Percentiles rank a stretch among this genome's conserved stretches.
phyloP scores from a whole-genome alignment of 768 basidiomycete genomes.

The Tulasnella sp. region DNA sequence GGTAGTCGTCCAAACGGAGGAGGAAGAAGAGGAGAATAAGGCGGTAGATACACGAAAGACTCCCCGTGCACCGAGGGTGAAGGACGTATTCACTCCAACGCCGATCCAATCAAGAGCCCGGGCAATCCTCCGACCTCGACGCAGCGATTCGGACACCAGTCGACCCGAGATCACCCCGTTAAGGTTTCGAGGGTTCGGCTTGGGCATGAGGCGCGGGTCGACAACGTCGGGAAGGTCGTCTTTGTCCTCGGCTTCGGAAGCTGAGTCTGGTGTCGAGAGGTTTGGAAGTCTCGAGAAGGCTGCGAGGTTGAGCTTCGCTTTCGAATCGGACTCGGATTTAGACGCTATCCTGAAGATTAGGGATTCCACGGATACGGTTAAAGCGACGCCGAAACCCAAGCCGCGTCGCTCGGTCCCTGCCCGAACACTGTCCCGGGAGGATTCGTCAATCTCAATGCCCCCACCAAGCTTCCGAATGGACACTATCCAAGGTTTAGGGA shows the following conservation, averaged over 20 bases:
- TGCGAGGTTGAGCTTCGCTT: background rate
- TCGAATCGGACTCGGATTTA: background rate
- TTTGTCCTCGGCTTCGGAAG: background rate
- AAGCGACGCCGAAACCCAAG: background rate
- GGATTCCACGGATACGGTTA: background rate
- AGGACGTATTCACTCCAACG: background rate
- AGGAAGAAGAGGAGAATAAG: background rate
- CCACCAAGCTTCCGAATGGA: too few species aligned
- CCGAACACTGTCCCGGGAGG: too few species aligned
- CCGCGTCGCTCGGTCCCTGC: too few species aligned
- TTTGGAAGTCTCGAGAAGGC: background rate
- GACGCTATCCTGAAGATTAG: background rate
- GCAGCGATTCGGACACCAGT: background rate
- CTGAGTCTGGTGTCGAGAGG: background rate
- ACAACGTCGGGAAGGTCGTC: background rate
- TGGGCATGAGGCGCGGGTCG: background rate
- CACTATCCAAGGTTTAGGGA: too few species aligned
- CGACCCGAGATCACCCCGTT: background rate
- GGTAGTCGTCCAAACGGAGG: conserved; percentile 9
- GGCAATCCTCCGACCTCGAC: background rate
- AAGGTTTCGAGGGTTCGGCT: background rate
- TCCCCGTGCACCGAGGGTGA: background rate
- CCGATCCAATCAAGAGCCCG: background rate
- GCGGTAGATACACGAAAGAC: background rate
- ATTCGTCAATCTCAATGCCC: too few species aligned